phyloP scores from a whole-genome alignment of 1,284 basidiomycete genomes.

The Trichosporon sp. region DNA sequence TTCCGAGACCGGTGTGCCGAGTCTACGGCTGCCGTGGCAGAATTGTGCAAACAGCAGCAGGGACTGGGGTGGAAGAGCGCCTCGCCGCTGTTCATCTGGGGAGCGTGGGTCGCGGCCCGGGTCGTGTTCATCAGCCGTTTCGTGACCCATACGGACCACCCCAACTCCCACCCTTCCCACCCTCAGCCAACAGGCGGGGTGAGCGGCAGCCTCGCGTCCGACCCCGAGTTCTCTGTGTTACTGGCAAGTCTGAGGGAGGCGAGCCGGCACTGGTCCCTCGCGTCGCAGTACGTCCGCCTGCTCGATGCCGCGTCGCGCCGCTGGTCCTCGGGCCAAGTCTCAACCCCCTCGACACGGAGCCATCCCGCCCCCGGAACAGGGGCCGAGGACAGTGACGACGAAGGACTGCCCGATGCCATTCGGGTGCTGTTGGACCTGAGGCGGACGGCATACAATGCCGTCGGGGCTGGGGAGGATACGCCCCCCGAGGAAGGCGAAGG shows the following conservation, averaged over 20 bases:
- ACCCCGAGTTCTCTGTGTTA: neutral
- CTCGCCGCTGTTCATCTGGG: slow-evolving; percentile 55
- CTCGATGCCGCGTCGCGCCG: slow-evolving; percentile 54
- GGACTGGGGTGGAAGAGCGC: slow-evolving; percentile 37
- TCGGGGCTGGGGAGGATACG: slow-evolving; percentile 35
- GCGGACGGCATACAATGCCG: slow-evolving; percentile 53
- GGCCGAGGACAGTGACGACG: slow-evolving; percentile 27
- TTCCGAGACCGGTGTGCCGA: slow-evolving; percentile 46
- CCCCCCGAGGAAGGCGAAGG: neutral
- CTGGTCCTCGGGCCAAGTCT: slow-evolving; percentile 34
- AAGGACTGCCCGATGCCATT: slow-evolving; percentile 54
- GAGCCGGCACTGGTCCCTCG: slow-evolving; percentile 3
- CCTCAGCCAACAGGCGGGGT: neutral
- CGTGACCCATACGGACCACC: neutral
- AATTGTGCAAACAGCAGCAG: slow-evolving; percentile 36
- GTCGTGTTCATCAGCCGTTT: slow-evolving; percentile 54
- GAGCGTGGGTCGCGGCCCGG: slow-evolving; percentile 55
- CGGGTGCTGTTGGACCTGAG: slow-evolving; percentile 55
- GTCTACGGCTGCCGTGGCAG: slow-evolving; percentile 43
- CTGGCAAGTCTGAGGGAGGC: neutral
- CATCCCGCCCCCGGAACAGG: slow-evolving; percentile 13
- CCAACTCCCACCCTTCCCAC: too few species aligned
- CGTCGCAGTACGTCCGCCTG: slow-evolving; percentile 50
- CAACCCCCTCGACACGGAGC: neutral
- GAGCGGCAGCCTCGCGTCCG: neutral